These are phyloP conservation scores for Trichophyton schoenleinii DNA, from an alignment of 2,329 filamentous ascomycete genomes.

Conservation along the genomic window DNA sequence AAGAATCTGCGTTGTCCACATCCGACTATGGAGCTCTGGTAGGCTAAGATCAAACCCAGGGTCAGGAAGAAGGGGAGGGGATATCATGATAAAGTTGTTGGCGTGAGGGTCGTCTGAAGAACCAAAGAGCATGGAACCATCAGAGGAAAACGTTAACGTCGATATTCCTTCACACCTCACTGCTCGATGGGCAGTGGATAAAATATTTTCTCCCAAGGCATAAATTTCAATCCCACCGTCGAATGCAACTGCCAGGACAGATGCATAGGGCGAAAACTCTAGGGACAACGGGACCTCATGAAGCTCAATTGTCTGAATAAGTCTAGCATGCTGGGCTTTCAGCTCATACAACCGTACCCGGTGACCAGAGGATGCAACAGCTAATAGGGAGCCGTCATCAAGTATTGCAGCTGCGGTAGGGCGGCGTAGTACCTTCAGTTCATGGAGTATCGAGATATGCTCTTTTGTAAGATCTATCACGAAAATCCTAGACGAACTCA, in stretches of 20 bases:
- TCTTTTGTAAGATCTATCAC: constrained; percentile 55
- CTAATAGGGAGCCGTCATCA: constrained; percentile 63
- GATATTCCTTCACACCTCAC: constrained; percentile 71
- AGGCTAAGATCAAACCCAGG: constrained; percentile 38
- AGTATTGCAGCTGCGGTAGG: constrained; percentile 66
- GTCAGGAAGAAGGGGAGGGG: constrained; percentile 63
- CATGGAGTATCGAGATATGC: constrained; percentile 54
- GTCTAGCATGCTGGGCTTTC: constrained; percentile 48
- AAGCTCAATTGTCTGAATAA: constrained; percentile 61
- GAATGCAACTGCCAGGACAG: constrained; percentile 72
- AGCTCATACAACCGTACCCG: constrained; percentile 80
- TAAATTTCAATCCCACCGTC: constrained; percentile 82
- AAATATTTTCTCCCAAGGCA: constrained; percentile 52
- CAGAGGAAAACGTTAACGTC: constrained; percentile 59
- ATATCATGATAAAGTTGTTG: constrained; percentile 62
- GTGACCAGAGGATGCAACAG: constrained; percentile 68
- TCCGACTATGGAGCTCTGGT: constrained; percentile 52
- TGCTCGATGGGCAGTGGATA: constrained; percentile 56
- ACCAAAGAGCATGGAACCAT: constrained; percentile 66
- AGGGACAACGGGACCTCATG: constrained; percentile 69
- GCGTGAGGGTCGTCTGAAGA: constrained; percentile 55
- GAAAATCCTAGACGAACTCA: constrained; percentile 75
- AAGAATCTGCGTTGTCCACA: constrained; percentile 77
- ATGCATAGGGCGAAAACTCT: constrained; percentile 66
- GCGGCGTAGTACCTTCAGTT: constrained; percentile 65